Evolutionary conservation across 768 basidiomycete genomes (phyloP), one percentile per base, ranked within the genome.

Genomic region (Naganishia onofrii): DNA sequence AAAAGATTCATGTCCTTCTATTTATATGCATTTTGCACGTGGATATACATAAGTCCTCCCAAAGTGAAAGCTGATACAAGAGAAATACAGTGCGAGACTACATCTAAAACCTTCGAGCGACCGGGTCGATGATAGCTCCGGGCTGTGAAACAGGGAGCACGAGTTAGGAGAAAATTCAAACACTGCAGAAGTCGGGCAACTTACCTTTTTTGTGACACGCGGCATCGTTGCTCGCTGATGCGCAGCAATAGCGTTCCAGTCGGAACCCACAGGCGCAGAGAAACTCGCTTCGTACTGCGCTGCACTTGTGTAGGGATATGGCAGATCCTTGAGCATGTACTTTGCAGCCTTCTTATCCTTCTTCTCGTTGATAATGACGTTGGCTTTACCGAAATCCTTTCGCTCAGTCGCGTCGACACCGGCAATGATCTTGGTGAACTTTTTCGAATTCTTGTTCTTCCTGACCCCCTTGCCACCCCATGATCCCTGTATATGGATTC

Each of bases 301-400:
- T 69, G 88, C 88, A 80, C 89, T 91, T 10, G 95, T 97, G 78
- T 93, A 98, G 3, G 95, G 96, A 81, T 90, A 90, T 2, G 96
- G 96, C 54, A 99, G 81, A 78, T 98, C 94, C 80, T 90, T 90
- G 67, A 93, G 88, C 70, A 88, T 84, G 79, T 94, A 97, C 82
- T 92, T 91, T 19, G 87, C 83, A 0, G 91, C 93, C 79, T 96
- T 96, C 83, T 92, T 92, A 83, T 98, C 95, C 70, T 88, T 88
- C 81, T 90, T 92, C 82, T 99, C 95, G 1, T 92, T 93, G 76
- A 99, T 91, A 83, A 99, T 96, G 77, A 98, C 87, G 78, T 96
- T 89, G 13, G 88, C 85, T 77, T 92, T 92, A 71, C 85, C 84
- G 76, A 88, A 89, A 80, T 99, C 96, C 17, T 89, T 88, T 53